Evolutionary conservation across 2,329 filamentous ascomycete species (phyloP), one percentile per base, ranked within the genome.

Genomic region (Lachnellula hyalina): DNA sequence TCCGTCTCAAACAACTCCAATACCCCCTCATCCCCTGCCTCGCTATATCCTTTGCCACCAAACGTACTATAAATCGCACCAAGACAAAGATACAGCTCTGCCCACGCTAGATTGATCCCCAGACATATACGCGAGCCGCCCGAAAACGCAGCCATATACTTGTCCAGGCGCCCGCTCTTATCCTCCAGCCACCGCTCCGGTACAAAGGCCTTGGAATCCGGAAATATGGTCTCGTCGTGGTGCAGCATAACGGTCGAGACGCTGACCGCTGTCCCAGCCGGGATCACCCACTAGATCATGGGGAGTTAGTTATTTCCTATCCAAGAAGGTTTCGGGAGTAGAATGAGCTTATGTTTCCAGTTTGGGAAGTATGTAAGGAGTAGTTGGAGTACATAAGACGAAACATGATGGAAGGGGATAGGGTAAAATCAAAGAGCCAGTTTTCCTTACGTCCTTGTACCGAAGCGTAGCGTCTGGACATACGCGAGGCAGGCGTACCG

Each of bases 171-270:
- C 5, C 12, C 35, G 4, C 21, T 25, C 19, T 36, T 40, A 1
- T 64, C 64, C 21, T 69, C 70, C 5, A 75, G 55, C 70, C 71
- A 77, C 2, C 74, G 68, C 47, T 75, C 72, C 0, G 74, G 74
- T 4, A 61, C 49, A 52, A 73, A 76, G 2, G 61, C 53, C 32
- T 73, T 63, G 1, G 73, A 68, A 5, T 76, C 63, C 0, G 73
- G 63, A 52, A 68, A 73, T 21, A 71, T 55, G 15, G 55, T 57
- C 59, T 74, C 68, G 58, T 75, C 67, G 17, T 72, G 70, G 54
- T 77, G 74, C 6, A 68, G 64, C 15, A 74, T 66, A 4, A 66
- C 67, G 2, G 66, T 62, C 0, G 71, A 73, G 62, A 74, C 72
- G 17, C 70, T 66, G 1, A 76, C 69, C 3, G 70, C 66, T 3